Evolutionary conservation across 1,284 basidiomycete species (phyloP), one percentile per base, ranked within the genome.

Genomic region (Fomitopsis schrenkii): DNA sequence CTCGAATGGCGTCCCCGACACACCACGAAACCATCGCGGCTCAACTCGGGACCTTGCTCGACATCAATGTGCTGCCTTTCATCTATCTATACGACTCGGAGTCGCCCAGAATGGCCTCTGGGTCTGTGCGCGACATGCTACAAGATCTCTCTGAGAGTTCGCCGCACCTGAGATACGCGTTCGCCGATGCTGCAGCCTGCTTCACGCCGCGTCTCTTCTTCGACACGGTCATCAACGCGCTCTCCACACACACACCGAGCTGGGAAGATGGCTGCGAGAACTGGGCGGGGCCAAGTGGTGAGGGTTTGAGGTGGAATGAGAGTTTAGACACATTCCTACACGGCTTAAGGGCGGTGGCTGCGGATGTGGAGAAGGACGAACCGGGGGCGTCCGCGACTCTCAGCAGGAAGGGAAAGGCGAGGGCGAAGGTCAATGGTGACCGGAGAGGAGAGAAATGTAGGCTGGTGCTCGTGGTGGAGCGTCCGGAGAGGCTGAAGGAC

Each of bases 261-360:
- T 90, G 87, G 86, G 77, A 80, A n/a, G 75, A 82, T 15, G 86
- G 85, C 14, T 87, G 84, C 64, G 74, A 74, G 40, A 84, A 84
- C 63, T 90, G 87, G 87, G 62, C 65, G 0, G 65, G 71, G 22
- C 66, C 72, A 10, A 71, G 68, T 0, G 65, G 70, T n/a, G 62
- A 68, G 15, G 67, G 66, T 7, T 66, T 76, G 63, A 66, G 76
- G 64, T 83, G 78, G 72, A 87, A 86, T 63, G 83, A 88, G 36
- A 85, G 77, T 60, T 74, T 92, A 57, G 91, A 93, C 66, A 78
- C 79, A 10, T 93, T 94, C 66, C 63, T 88, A 7, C 85, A 88
- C 61, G 86, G 85, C 0, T 67, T 94, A 40, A 70, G 74, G 38
- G 70, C 67, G 3, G 67, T 82, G 33, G 68, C 64, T 56, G 68